Evolutionary conservation across 805 yeast genomes (phyloP), one percentile per base, ranked within the genome.

Genomic region (Wickerhamiella parazyma): DNA sequence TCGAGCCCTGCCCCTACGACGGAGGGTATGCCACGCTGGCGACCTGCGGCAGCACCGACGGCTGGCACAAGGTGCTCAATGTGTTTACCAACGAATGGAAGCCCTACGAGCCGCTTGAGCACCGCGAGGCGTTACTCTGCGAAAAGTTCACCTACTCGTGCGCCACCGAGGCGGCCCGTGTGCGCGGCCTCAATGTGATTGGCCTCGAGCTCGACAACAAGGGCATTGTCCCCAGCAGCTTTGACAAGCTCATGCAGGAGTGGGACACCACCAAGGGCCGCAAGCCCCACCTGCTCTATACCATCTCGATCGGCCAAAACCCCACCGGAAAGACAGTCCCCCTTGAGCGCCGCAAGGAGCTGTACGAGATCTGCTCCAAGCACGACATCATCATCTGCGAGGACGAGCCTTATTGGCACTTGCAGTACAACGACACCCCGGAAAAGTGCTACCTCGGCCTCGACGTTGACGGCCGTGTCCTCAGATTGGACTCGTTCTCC

Each of bases 351-450:
- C 73, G 85, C 59, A 55, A 61, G 45, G 67, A 67, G 36, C 66
- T 83, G 46, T 78, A 80, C 55, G 65, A 67, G 29, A 55, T 83
- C 39, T 76, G 82, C 43, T 71, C 70, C 53, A 74, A 76, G 57
- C 80, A 77, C 58, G 80, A 82, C 59, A 57, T 83, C 44, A 56
- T 84, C 25, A 76, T 83, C 45, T 60, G 82, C 44, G 94, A 84
- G 62, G 94, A 83, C 58, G 94, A 84, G 63, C 94, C 94, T 6
- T 84, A 83, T 67, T 82, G 79, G 62, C 82, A 76, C 61, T 63
- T 83, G 55, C 80, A 78, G 54, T 68, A 78, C 39, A 50, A 44
- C 36, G 54, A 49, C 31, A 36, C 28, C 17, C 20, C 29, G 14
- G 51, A 50, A 36, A 34, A 43, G 38, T 50, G 53, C 45, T 76